Conservation (phyloP, 768 basidiomycete species). For the Mycena floridula region DNA sequence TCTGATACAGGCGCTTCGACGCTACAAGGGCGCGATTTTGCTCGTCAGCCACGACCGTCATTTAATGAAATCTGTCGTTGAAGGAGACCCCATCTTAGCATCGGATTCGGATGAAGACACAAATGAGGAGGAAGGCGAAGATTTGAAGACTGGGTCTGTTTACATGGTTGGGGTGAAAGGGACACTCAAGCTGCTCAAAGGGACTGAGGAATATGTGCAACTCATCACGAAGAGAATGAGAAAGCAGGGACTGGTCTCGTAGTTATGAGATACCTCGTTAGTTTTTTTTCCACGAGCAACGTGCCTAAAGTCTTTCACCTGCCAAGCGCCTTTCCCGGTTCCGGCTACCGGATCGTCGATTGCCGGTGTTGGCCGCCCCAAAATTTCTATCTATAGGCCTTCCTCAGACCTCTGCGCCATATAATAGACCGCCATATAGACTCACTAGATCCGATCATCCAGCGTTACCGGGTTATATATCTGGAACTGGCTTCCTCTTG, state of each 20-base stretch:
- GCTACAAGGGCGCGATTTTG: slow-evolving; percentile 49
- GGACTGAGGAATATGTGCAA: background rate
- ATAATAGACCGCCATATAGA: too few species aligned
- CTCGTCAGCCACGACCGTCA: slow-evolving; percentile 61
- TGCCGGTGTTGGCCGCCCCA: too few species aligned
- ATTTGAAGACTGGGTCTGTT: background rate
- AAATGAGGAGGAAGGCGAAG: background rate
- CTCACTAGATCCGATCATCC: too few species aligned
- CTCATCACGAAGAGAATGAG: background rate
- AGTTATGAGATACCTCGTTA: too few species aligned
- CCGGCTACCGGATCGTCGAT: too few species aligned
- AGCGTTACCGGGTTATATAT: too few species aligned
- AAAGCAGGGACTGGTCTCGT: background rate
- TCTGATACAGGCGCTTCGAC: slow-evolving; percentile 43
- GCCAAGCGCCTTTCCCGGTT: too few species aligned
- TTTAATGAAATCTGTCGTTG: slow-evolving; percentile 1
- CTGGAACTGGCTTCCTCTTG: too few species aligned
- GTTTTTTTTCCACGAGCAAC: too few species aligned
- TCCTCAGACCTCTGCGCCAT: too few species aligned
- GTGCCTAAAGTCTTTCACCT: too few species aligned
- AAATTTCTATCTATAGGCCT: too few species aligned
- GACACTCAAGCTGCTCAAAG: background rate
- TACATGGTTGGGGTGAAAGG: background rate
- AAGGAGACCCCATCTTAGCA: background rate
- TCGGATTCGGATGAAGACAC: background rate